Percentiles rank a stretch among this genome's conserved stretches.
phyloP scores from a whole-genome alignment of 2,329 filamentous ascomycete genomes.

The Exophiala dermatitidis region DNA sequence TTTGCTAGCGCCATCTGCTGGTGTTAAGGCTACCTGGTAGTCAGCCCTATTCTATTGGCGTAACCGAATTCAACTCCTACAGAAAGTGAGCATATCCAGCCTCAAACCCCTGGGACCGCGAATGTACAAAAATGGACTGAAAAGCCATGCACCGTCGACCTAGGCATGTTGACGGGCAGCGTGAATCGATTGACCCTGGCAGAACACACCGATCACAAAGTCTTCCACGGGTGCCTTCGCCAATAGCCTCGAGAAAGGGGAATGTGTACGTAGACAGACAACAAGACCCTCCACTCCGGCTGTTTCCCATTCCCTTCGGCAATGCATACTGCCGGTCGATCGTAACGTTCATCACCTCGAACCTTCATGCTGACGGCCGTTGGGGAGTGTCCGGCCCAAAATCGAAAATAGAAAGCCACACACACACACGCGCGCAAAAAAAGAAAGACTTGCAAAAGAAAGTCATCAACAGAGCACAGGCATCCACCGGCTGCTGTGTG shows the following conservation, averaged over 20 bases:
- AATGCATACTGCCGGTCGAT: conserved; percentile 16
- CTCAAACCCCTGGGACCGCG: conserved; percentile 9
- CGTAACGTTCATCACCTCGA: conserved; percentile 20
- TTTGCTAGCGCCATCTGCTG: not conserved
- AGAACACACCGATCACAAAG: not conserved
- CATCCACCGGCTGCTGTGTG: conserved; percentile 10
- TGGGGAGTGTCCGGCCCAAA: conserved; percentile 4
- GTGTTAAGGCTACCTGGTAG: not conserved
- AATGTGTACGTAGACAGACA: conserved; percentile 7
- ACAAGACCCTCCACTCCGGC: conserved; percentile 7
- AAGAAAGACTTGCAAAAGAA: conserved; percentile 8
- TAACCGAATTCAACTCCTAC: not conserved
- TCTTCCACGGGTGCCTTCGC: not conserved
- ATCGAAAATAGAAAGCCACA: conserved; percentile 7
- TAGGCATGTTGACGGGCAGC: not conserved
- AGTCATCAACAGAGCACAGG: conserved; percentile 13
- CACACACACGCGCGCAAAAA: conserved; percentile 5
- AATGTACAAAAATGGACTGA: conserved; percentile 17
- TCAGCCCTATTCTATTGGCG: not conserved
- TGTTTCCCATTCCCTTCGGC: conserved; percentile 10
- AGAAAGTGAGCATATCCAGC: conserved; percentile 9
- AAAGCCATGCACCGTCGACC: not conserved
- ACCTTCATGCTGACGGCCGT: conserved; percentile 6
- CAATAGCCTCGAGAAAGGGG: conserved; percentile 5
- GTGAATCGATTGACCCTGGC: not conserved